Evolutionary conservation across 2,329 filamentous ascomycete genomes (phyloP), one percentile per base, ranked within the genome.

Genomic region (Spiromastix sp.): DNA sequence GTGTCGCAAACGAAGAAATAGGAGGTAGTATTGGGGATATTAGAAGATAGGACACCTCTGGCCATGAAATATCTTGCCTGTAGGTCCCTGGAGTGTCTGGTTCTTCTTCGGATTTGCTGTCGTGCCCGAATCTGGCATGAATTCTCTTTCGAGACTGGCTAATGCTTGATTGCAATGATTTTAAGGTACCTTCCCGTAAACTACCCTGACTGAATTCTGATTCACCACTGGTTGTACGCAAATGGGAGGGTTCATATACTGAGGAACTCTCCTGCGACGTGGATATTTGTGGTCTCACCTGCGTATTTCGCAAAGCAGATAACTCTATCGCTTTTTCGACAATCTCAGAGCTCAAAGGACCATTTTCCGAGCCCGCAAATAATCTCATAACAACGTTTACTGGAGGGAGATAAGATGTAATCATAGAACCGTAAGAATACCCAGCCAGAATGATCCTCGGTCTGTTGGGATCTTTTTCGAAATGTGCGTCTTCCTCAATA

Each of bases 381-480:
- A 70, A 59, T 1, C 67, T 55, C 16, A 85, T 58, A 18, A 93
- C 73, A 0, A 66, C 57, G 8, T 64, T 55, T 22, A 79, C 41
- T 6, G 55, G 43, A 0, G 85, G 84, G 0, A 93, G 69, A 38
- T 80, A 76, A 1, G 73, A 77, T 2, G 85, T 77, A 25, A 96
- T 74, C 51, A 94, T 72, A 4, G 85, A 84, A 28, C 91, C 91
- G 56, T 95, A 95, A 0, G 86, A 94, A 56, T 95, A 95, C 9
- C 87, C 87, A 2, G 73, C 80, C 5, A 91, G 65, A 4, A 94
- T 48, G 1, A 79, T 43, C 40, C 27, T 30, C 39, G 7, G 10
- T 16, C 12, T 11, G 21, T 24, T n/a, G 21, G 7, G 7, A n/a
- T 24, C 9, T 34, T 13, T 49, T 2, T 78, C 51, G 31, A 66